Evolutionary conservation across 2,329 filamentous ascomycete genomes (phyloP).

Genomic region (Diaporthe citrichinensis): DNA sequence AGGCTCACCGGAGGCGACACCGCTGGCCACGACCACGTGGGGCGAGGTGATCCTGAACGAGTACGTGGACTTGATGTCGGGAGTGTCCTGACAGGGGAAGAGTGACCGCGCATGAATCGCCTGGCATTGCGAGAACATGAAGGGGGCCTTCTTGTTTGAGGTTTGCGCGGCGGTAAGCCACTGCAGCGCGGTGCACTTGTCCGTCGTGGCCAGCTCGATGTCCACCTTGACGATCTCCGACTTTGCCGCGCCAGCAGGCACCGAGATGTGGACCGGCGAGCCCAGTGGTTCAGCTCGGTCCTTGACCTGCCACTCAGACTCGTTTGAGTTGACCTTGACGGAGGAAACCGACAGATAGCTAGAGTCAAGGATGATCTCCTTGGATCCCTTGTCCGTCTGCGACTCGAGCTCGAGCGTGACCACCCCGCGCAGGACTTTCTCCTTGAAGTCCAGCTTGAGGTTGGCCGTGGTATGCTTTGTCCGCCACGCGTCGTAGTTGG

Average conservation of each 20-base stretch:
- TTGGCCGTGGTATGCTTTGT: conserved; percentile 87
- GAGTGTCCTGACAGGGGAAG: conserved; percentile 97
- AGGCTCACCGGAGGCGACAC: conserved; percentile 70
- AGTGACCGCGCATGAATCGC: conserved; percentile 94
- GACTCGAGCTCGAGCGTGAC: conserved; percentile 84
- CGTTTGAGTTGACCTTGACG: conserved; percentile 76
- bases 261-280: conserved; percentile 76
- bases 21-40: conserved; percentile 92
- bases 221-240: conserved; percentile 68
- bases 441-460: conserved; percentile 86
- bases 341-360: conserved; percentile 82
- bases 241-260: conserved; percentile 68
- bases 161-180: conserved; percentile 96
- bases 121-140: conserved; percentile 99
- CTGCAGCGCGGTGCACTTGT: conserved; percentile 91
- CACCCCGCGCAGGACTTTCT: conserved; percentile 81
- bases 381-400: conserved; percentile 78
- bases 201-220: conserved; percentile 85
- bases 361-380: conserved; percentile 90
- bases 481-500: conserved; percentile 91
- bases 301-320: conserved; percentile 77
- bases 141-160: conserved; percentile 94
- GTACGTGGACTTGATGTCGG: conserved; percentile 96
- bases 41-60: conserved; percentile 89
- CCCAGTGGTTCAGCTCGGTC: conserved; percentile 81